Evolutionary conservation across 495 filamentous ascomycete genomes (phyloP), one percentile per base, ranked within the genome.

Genomic region (Durotheca rogersii): DNA sequence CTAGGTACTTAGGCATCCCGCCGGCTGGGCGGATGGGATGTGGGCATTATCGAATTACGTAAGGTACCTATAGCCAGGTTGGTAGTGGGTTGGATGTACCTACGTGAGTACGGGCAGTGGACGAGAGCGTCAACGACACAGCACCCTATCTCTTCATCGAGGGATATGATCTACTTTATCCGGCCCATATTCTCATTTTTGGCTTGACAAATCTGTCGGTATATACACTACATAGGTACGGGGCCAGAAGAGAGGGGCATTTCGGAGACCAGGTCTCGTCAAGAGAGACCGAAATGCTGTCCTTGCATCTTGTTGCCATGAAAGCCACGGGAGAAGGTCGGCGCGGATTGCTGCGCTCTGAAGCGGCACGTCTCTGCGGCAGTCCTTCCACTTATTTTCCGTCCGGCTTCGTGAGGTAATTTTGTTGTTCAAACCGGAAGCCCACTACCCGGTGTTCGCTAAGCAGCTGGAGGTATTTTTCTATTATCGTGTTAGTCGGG

Each of bases 361-460:
- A n/a, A n/a, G n/a, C n/a, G n/a, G n/a, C 32, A 6, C 19, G 10
- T 3, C 18, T n/a, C 14, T 6, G 12, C n/a, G 21, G 36, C 36
- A 6, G 39, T 31, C 17, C 1, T 44, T 52, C 56, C 43, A 56
- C 41, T 47, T 70, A 57, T 29, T 70, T 52, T 4, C 23, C 23
- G 4, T 27, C 23, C 4, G 23, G 23, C 66, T 84, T 79, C 21
- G 78, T 54, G 44, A 86, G 74, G 67, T 87, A 88, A 72, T 96
- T 95, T 73, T 93, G 87, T 78, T 96, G 90, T 73, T 92, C 78
- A 60, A 91, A 93, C 35, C 92, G 66, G 67, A 95, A 96, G 58
- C 93, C 93, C 74, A 81, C 84, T 61, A 96, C 76, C 74, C 89
- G 87, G 62, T 85, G 75, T 49, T 90, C 84, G 70, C 85, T 85